Conservation (phyloP, 2,329 filamentous ascomycete species). For the Basipetospora chlamydospora region DNA sequence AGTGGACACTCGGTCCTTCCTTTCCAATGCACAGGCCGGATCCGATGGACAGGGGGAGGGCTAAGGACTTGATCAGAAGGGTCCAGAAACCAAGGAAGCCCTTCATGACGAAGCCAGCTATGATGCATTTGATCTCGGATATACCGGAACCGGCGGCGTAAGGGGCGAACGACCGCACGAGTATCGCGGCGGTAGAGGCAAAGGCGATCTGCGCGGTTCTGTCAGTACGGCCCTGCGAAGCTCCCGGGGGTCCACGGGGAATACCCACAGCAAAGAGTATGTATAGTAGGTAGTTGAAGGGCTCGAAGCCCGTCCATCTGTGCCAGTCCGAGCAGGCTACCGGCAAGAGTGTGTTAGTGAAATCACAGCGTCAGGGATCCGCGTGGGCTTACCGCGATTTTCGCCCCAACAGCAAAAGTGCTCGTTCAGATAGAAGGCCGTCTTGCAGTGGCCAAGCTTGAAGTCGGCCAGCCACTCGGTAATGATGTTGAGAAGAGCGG, state of each 20-base stretch:
- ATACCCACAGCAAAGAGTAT: conserved; percentile 61
- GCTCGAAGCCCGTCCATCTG: conserved; percentile 65
- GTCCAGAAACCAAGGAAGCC: conserved; percentile 89
- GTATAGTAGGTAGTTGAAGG: conserved; percentile 77
- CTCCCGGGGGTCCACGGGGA: neutral
- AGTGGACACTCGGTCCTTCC: conserved; percentile 97
- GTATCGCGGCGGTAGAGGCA: conserved; percentile 63
- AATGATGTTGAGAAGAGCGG: conserved; percentile 83
- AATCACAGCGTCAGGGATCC: neutral
- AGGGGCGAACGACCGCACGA: conserved; percentile 85
- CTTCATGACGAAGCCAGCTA: conserved; percentile 98
- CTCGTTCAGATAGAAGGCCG: conserved; percentile 93
- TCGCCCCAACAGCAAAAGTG: conserved; percentile 97
- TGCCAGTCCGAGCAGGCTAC: conserved; percentile 78
- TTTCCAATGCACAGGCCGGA: conserved; percentile 92
- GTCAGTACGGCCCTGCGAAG: neutral
- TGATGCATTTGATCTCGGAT: conserved; percentile 98
- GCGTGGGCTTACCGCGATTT: conserved; percentile 52
- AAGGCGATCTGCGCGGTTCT: conserved; percentile 51
- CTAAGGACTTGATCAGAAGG: conserved; percentile 83
- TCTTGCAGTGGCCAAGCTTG: conserved; percentile 90
- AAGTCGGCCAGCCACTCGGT: conserved; percentile 96
- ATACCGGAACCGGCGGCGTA: conserved; percentile 96
- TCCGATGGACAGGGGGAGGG: conserved; percentile 79
- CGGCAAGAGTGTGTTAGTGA: neutral